Evolutionary conservation across 805 yeast species (phyloP).

Genomic region (Zygotorulaspora florentina): DNA sequence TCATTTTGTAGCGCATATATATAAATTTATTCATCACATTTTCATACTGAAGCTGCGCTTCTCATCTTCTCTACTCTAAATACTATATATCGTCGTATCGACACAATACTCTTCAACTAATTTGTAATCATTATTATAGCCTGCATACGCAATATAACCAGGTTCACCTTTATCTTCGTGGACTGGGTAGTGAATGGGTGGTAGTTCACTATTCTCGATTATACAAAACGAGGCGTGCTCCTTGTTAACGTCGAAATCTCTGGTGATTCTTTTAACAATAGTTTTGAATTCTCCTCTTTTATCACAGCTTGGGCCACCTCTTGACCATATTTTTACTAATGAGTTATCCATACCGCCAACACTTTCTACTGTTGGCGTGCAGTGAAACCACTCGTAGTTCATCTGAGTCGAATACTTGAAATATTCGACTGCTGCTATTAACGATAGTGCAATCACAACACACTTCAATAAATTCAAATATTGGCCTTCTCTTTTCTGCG

Average conservation of each 20-base stretch:
- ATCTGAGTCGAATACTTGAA: slow-evolving; percentile 40
- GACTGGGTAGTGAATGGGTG: slow-evolving; percentile 33
- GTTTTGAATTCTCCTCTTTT: slow-evolving; percentile 42
- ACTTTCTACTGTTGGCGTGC: slow-evolving; percentile 35
- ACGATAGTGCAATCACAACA: slow-evolving; percentile 26
- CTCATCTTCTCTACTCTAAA: slow-evolving; percentile 13
- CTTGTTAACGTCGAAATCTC: slow-evolving; percentile 39
- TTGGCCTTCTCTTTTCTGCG: slow-evolving; percentile 10
- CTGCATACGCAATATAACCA: slow-evolving; percentile 35
- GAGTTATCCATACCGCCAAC: slow-evolving; percentile 25
- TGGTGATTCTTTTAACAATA: slow-evolving; percentile 37
- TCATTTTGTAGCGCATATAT: neutral
- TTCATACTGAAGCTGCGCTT: neutral
- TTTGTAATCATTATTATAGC: slow-evolving; percentile 25
- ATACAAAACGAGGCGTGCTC: slow-evolving; percentile 38
- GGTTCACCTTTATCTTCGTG: slow-evolving; percentile 34
- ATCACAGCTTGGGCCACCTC: slow-evolving; percentile 44
- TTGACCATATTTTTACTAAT: slow-evolving; percentile 33
- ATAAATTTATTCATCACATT: neutral
- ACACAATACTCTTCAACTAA: slow-evolving; percentile 26
- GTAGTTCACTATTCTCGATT: slow-evolving; percentile 30
- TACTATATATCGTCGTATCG: slow-evolving; percentile 27
- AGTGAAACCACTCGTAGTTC: slow-evolving; percentile 45
- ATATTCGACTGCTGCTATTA: slow-evolving; percentile 42
- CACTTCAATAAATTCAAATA: slow-evolving; percentile 29